These are phyloP conservation scores for Kalmusia sp. DNA, from an alignment of 2,329 filamentous ascomycete genomes.

Conservation along the genomic window DNA sequence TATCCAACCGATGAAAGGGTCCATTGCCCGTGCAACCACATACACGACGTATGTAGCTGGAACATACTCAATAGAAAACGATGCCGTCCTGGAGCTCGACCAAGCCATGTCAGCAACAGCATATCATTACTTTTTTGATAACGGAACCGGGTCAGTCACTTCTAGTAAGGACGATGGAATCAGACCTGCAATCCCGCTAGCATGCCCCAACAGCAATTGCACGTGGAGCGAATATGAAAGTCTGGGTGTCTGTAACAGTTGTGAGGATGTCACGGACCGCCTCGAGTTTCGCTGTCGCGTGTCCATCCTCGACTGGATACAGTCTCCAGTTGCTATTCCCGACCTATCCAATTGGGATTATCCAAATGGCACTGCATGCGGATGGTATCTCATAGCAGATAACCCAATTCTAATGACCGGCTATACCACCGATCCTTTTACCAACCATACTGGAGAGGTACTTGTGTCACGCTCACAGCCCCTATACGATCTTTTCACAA, in stretches of 20 bases:
- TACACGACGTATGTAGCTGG: constrained; percentile 2
- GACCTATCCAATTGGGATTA: background rate
- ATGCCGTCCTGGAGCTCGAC: background rate
- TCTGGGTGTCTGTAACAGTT: constrained; percentile 5
- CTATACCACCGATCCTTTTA: constrained; percentile 7
- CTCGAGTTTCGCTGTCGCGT: constrained; percentile 10
- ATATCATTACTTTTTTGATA: constrained; percentile 12
- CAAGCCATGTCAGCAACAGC: background rate
- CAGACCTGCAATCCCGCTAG: constrained; percentile 1
- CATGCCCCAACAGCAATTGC: constrained; percentile 6
- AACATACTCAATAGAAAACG: background rate
- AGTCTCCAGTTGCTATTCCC: background rate
- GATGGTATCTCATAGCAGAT: constrained; percentile 13
- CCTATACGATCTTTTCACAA: constrained; percentile 7
- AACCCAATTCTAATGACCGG: constrained; percentile 17
- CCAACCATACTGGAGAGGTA: constrained; percentile 7
- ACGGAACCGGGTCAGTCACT: constrained; percentile 7
- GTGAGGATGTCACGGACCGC: constrained; percentile 2
- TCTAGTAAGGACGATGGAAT: background rate
- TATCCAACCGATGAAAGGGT: constrained; percentile 4
- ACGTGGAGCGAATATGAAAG: constrained; percentile 4
- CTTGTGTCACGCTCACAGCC: constrained; percentile 10
- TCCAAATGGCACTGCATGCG: constrained; percentile 16
- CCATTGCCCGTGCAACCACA: constrained; percentile 13
- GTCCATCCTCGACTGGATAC: constrained; percentile 11